Evolutionary conservation across 2,329 filamentous ascomycete genomes (phyloP), one percentile per base, ranked within the genome.

Genomic region (Sporothrix brasiliensis): DNA sequence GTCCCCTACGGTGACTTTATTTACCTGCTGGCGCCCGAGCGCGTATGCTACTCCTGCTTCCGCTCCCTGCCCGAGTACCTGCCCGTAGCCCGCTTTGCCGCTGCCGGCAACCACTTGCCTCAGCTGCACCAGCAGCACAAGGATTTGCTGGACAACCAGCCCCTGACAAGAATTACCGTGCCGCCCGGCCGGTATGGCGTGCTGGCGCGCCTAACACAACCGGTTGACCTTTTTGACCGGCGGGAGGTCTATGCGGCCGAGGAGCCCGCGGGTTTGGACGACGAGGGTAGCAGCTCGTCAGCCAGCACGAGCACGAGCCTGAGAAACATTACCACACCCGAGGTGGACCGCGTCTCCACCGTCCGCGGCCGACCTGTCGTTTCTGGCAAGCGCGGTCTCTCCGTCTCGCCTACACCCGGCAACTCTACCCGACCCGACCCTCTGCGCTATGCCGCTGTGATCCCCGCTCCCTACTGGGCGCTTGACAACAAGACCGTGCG

Each of bases 11-110:
- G 73, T 65, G 73, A 74, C 73, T 71, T 44, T 72, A 65, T 74
- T 54, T 74, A 74, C 69, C 69, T 74, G 14, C 66, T 74, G 19
- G 39, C 65, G 6, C 72, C 73, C 14, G 73, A 74, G 30, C 73
- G 73, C 39, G 66, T 74, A 3, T 74, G 73, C 70, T 74, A 74
- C 61, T 4, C 69, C 1, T 74, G 73, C 70, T 73, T 74, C 72
- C 73, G 73, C 19, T 65, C 70, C 7, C 69, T 66, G 34, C 70
- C 70, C 41, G 73, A 71, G 49, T 74, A 74, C 67, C 69, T 74
- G 5, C 73, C 73, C 10, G 69, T 71, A 3, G 65, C 69, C 7
- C 69, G 50, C 13, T 66, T 68, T 24, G 70, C 68, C 53, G 10
- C 41, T 5, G 54, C 16, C 53, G 34, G 27, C n/a, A 6, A 13